These are phyloP conservation scores for Pythium sp. DNA, from an alignment of 352 stramenopile genomes.

Conservation along the genomic window DNA sequence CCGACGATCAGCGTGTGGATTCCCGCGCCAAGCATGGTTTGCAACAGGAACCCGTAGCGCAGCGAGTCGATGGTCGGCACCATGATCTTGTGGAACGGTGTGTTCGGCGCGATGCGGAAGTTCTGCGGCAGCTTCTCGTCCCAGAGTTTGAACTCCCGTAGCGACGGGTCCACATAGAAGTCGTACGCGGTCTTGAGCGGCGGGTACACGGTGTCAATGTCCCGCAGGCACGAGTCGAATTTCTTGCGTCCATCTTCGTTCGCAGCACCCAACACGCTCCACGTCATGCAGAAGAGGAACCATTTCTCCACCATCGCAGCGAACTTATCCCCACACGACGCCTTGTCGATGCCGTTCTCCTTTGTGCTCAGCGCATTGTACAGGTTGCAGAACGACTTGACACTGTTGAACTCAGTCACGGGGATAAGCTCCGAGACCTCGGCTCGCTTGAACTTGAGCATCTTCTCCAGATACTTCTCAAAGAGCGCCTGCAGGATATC, in stretches of 20 bases:
- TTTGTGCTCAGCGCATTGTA: constrained; percentile 73
- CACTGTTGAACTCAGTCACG: constrained; percentile 77
- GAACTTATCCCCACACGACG: constrained; percentile 65
- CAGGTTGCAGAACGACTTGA: constrained; percentile 84
- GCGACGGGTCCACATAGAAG: constrained; percentile 86
- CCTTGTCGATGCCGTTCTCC: constrained; percentile 73
- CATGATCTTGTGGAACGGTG: constrained; percentile 84
- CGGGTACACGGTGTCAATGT: constrained; percentile 92
- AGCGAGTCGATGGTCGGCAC: constrained; percentile 86
- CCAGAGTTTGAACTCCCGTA: constrained; percentile 82
- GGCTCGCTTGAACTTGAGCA: constrained; percentile 59
- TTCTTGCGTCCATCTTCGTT: constrained; percentile 85
- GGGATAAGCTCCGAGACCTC: constrained; percentile 77
- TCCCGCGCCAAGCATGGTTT: constrained; percentile 69
- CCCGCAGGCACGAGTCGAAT: constrained; percentile 85
- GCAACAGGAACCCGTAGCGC: constrained; percentile 76
- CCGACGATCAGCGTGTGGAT: constrained; percentile 88
- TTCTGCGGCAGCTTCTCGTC: constrained; percentile 79
- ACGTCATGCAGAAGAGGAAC: constrained; percentile 86
- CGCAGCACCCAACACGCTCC: constrained; percentile 81
- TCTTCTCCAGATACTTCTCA: constrained; percentile 81
- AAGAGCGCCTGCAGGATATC: constrained; percentile 66
- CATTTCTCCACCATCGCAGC: constrained; percentile 68
- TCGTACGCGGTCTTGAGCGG: constrained; percentile 92
- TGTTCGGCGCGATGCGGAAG: constrained; percentile 68